Evolutionary conservation across 345 rosid genomes (phyloP).

Genomic region (Syzygium jambos): DNA sequence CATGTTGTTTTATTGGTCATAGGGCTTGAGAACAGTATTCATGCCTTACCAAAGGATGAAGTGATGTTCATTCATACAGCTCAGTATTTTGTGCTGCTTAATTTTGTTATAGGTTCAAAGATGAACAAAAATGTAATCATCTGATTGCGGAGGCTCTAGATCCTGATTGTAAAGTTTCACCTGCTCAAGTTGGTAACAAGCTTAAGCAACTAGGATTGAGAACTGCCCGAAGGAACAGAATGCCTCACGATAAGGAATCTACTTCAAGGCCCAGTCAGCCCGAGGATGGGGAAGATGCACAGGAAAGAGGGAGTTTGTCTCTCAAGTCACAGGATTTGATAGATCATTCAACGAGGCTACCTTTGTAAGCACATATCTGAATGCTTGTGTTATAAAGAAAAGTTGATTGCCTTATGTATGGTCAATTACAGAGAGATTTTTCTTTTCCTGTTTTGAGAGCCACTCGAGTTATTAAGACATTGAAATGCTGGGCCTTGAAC

Average conservation of each 20-base stretch:
- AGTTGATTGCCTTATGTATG: neutral
- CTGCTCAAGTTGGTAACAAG: slow-evolving; percentile 78
- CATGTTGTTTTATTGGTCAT: neutral
- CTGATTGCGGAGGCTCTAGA: slow-evolving; percentile 64
- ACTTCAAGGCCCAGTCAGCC: slow-evolving; percentile 14
- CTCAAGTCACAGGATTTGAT: slow-evolving; percentile 23
- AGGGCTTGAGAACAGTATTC: neutral
- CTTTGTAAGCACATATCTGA: slow-evolving; percentile 36
- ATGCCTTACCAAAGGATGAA: neutral
- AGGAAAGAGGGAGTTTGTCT: slow-evolving; percentile 16
- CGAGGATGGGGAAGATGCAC: slow-evolving; percentile 12
- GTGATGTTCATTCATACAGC: neutral
- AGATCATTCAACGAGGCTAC: slow-evolving; percentile 19
- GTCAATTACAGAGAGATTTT: neutral
- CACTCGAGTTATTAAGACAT: neutral
- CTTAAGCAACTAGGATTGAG: slow-evolving; percentile 76
- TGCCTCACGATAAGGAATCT: slow-evolving; percentile 9
- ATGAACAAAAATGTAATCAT: slow-evolving; percentile 39
- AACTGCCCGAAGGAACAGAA: slow-evolving; percentile 43
- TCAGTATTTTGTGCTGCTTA: slow-evolving; percentile 3
- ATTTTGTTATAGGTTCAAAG: slow-evolving; percentile 57
- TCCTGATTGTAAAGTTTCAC: slow-evolving; percentile 60
- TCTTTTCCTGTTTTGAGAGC: neutral
- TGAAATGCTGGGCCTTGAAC: neutral
- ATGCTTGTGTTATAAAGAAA: neutral